Conservation (phyloP, 331 rosid species). For the Arachis monticola region DNA sequence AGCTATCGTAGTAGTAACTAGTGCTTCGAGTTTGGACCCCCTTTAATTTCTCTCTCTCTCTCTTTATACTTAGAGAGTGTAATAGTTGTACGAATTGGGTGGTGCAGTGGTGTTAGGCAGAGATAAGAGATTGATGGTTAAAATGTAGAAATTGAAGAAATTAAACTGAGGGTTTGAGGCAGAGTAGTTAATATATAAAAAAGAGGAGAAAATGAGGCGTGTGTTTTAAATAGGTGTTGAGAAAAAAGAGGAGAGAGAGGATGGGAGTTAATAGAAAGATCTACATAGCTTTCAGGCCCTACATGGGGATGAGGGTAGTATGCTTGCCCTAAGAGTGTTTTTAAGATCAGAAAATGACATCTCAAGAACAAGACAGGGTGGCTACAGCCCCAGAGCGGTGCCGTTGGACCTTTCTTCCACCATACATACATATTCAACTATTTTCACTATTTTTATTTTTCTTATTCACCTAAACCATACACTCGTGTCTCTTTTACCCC, state of each 20-base stretch:
- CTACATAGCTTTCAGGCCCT: slow-evolving; percentile 86
- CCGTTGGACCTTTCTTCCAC: slow-evolving; percentile 73
- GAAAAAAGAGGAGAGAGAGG: background rate
- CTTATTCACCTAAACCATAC: slow-evolving; percentile 26
- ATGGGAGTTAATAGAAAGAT: slow-evolving; percentile 68
- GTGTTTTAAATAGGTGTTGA: slow-evolving; percentile 1
- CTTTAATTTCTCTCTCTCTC: background rate
- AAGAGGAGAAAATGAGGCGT: slow-evolving; percentile 1
- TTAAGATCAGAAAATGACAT: slow-evolving; percentile 78
- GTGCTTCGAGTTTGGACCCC: slow-evolving; percentile 20
- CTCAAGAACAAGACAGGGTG: slow-evolving; percentile 70
- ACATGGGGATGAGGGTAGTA: slow-evolving; percentile 45
- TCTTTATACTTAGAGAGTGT: slow-evolving; percentile 44
- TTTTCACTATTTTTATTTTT: background rate
- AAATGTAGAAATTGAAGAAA: slow-evolving; percentile 2
- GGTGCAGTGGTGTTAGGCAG: slow-evolving; percentile 39
- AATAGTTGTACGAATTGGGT: slow-evolving; percentile 31
- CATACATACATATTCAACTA: background rate
- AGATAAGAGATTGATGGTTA: slow-evolving; percentile 47
- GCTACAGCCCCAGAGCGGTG: slow-evolving; percentile 83
- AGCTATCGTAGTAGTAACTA: too few species aligned
- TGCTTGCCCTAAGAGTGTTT: slow-evolving; percentile 35
- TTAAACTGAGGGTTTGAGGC: too few species aligned
- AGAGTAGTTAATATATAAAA: too few species aligned
- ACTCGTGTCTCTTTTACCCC: background rate